Conservation (phyloP, 169 alveolate species). For the Plasmodium yoelii region DNA sequence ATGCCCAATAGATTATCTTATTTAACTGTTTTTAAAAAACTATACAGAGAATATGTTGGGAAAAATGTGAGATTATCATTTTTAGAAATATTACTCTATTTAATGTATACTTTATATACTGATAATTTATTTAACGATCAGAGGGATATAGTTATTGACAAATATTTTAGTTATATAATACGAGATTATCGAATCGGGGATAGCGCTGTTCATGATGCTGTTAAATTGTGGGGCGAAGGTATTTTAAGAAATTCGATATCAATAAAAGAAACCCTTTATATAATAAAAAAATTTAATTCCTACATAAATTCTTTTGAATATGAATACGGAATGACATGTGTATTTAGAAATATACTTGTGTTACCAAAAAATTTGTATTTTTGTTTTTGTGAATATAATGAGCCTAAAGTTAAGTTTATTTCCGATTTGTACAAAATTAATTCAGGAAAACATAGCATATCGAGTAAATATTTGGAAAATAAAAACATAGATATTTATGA, state of each 20-base stretch:
- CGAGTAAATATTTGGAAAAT: neutral
- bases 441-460: neutral
- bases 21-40: constrained; percentile 33
- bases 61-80: constrained; percentile 34
- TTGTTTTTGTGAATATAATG: constrained; percentile 64
- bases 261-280: constrained; percentile 34
- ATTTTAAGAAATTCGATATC: constrained; percentile 40
- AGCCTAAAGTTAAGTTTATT: constrained; percentile 64
- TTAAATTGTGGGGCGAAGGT: constrained; percentile 25
- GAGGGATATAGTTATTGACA: constrained; percentile 7
- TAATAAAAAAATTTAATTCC: constrained; percentile 54
- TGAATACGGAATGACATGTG: constrained; percentile 77
- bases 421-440: constrained; percentile 35
- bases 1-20: constrained; percentile 52
- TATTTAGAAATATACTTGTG: constrained; percentile 65
- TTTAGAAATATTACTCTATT: constrained; percentile 74
- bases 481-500: neutral
- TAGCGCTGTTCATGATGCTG: constrained; percentile 12
- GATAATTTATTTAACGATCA: constrained; percentile 38
- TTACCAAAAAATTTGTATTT: constrained; percentile 58
- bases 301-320: constrained; percentile 75
- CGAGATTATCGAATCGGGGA: neutral
- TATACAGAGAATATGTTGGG: constrained; percentile 41
- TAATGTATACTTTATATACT: constrained; percentile 48
- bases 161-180: constrained; percentile 1